Evolutionary conservation across 2,329 filamentous ascomycete species (phyloP).

Genomic region (Nemania sp.): DNA sequence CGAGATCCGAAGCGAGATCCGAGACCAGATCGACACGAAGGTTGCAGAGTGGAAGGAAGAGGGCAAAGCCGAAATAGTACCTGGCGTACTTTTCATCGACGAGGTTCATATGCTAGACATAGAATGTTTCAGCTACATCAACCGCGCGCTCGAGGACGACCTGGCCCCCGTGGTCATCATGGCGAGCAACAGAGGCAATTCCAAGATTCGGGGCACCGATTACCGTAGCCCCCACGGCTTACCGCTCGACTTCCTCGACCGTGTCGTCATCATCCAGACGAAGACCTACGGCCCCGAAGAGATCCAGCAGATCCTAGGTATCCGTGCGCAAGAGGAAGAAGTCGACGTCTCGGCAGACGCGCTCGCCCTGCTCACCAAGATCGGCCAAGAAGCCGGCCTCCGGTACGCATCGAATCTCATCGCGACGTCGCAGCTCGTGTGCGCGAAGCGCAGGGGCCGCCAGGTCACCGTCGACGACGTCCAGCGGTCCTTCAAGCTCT

Average conservation of each 20-base stretch:
- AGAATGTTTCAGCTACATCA: slow-evolving; percentile 98
- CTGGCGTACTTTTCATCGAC: slow-evolving; percentile 96
- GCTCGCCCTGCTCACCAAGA: slow-evolving; percentile 90
- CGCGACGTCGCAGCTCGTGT: slow-evolving; percentile 86
- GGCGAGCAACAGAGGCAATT: slow-evolving; percentile 93
- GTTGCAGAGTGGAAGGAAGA: slow-evolving; percentile 99
- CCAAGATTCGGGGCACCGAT: slow-evolving; percentile 88
- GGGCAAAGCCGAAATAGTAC: slow-evolving; percentile 97
- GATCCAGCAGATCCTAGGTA: slow-evolving; percentile 87
- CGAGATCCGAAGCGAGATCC: slow-evolving; percentile 94
- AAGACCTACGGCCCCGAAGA: slow-evolving; percentile 81
- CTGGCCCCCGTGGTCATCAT: slow-evolving; percentile 98
- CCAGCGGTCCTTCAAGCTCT: slow-evolving; percentile 88
- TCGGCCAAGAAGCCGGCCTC: slow-evolving; percentile 87
- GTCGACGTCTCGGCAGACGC: slow-evolving; percentile 89
- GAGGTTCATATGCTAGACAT: slow-evolving; percentile 99
- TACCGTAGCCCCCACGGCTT: slow-evolving; percentile 93
- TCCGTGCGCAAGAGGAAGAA: slow-evolving; percentile 94
- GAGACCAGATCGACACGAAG: slow-evolving; percentile 99
- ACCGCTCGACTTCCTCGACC: slow-evolving; percentile 92
- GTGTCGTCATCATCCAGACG: slow-evolving; percentile 94
- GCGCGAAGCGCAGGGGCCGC: slow-evolving; percentile 81
- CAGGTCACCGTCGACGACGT: slow-evolving; percentile 87
- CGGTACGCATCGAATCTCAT: slow-evolving; percentile 98
- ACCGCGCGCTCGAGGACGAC: slow-evolving; percentile 92